Percentiles rank a stretch among this genome's conserved stretches.
These are phyloP conservation scores for Pholiota molesta DNA, from an alignment of 768 basidiomycete genomes.

Conservation along the genomic window DNA sequence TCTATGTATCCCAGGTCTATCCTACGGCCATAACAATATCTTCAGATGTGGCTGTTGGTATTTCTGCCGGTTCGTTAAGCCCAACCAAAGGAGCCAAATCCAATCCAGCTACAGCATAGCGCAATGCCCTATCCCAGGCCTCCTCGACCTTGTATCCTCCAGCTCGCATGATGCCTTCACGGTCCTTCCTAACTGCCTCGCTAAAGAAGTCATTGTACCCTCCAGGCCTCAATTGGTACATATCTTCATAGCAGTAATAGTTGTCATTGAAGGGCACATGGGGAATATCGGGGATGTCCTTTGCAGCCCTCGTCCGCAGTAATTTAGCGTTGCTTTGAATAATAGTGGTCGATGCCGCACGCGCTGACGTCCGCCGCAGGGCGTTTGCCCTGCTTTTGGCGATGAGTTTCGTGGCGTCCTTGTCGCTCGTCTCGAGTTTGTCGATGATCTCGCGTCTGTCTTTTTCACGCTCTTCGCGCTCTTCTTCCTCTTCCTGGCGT, in stretches of 20 bases:
- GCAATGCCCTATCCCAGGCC: conserved; percentile 83
- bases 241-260: conserved; percentile 76
- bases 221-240: conserved; percentile 52
- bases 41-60: conserved; percentile 31
- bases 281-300: conserved; percentile 76
- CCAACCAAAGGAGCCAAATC: conserved; percentile 58
- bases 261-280: conserved; percentile 80
- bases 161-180: conserved; percentile 78
- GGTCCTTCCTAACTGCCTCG: conserved; percentile 74
- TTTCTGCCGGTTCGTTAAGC: conserved; percentile 16
- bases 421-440: conserved; percentile 76
- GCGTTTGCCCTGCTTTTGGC: conserved; percentile 70
- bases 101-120: conserved; percentile 72
- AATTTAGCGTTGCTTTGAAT: conserved; percentile 52
- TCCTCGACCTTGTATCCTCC: conserved; percentile 84
- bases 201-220: conserved; percentile 75
- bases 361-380: conserved; percentile 60
- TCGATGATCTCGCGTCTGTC: conserved; percentile 77
- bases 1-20: too few species aligned
- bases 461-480: conserved; percentile 75
- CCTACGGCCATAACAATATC: conserved; percentile 52
- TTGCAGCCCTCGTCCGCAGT: conserved; percentile 65
- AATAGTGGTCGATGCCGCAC: conserved; percentile 48
- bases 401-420: conserved; percentile 69
- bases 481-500: conserved; percentile 71